Evolutionary conservation across 495 filamentous ascomycete species (phyloP).

Genomic region (Parathielavia appendiculata): DNA sequence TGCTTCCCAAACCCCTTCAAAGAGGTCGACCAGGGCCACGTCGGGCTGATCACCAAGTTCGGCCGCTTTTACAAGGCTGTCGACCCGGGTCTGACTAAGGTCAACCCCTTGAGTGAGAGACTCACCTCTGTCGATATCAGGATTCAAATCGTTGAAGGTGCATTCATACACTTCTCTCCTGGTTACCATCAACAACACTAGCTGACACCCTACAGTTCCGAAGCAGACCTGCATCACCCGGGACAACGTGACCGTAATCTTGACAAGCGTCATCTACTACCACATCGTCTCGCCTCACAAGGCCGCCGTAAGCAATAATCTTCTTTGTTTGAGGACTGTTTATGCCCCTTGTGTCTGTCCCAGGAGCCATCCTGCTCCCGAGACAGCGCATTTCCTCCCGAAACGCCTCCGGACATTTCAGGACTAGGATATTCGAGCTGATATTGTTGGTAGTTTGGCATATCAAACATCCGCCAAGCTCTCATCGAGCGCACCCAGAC

Average conservation of each 20-base stretch:
- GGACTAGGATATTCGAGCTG: too few species aligned
- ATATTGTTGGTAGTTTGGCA: too few species aligned
- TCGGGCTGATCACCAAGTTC: constrained; percentile 85
- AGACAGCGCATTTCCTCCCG: too few species aligned
- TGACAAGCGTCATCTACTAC: constrained; percentile 82
- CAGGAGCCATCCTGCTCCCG: too few species aligned
- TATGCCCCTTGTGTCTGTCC: too few species aligned
- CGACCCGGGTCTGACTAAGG: constrained; percentile 93
- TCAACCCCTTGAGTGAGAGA: constrained; percentile 92
- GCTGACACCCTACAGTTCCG: constrained; percentile 51
- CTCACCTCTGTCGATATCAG: constrained; percentile 95
- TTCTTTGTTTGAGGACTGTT: too few species aligned
- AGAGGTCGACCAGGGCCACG: constrained; percentile 84
- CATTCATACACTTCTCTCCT: background rate
- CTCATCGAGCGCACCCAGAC: constrained; percentile 98
- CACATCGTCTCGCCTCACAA: constrained; percentile 94
- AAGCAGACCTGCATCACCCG: constrained; percentile 99
- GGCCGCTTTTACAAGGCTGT: constrained; percentile 95
- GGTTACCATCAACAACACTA: background rate
- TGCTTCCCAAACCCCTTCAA: constrained; percentile 96
- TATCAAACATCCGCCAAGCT: constrained; percentile 87
- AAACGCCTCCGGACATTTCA: too few species aligned
- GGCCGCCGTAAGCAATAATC: too few species aligned
- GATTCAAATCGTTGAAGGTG: constrained; percentile 86
- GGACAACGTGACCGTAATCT: constrained; percentile 72